Conservation (phyloP, 2,329 filamentous ascomycete species). For the Amylocarpus encephaloides region DNA sequence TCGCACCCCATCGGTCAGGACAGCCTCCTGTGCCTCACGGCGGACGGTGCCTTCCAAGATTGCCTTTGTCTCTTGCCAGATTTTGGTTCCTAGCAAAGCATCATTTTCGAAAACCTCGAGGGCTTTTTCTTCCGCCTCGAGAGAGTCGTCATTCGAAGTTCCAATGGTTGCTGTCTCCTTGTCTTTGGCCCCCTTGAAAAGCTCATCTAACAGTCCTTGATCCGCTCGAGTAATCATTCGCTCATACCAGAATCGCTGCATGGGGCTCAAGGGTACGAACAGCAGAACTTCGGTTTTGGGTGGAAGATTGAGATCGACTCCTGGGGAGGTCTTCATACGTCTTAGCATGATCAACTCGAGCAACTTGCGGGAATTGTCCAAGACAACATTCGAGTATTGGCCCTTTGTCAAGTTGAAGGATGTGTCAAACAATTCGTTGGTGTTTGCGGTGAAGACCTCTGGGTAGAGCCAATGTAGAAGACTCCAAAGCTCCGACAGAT, state of each 20-base stretch:
- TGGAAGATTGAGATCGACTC: conserved; percentile 48
- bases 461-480: conserved; percentile 52
- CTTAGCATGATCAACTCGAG: conserved; percentile 54
- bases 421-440: conserved; percentile 43
- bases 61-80: conserved; percentile 41
- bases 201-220: conserved; percentile 43
- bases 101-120: conserved; percentile 31
- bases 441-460: conserved; percentile 48
- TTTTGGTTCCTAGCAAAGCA: conserved; percentile 28
- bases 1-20: conserved; percentile 15
- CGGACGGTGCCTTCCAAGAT: conserved; percentile 39
- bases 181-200: conserved; percentile 39
- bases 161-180: conserved; percentile 16
- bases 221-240: conserved; percentile 49
- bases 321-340: conserved; percentile 49
- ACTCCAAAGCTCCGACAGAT: conserved; percentile 51
- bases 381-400: conserved; percentile 45
- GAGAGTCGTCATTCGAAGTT: conserved; percentile 14
- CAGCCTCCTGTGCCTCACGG: conserved; percentile 20
- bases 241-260: conserved; percentile 54
- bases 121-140: conserved; percentile 29
- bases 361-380: conserved; percentile 45
- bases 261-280: conserved; percentile 50
- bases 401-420: conserved; percentile 52
- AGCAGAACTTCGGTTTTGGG: conserved; percentile 51